Evolutionary conservation across 164 flowering plant species (phyloP).

Genomic region (Vitis cinerea): DNA sequence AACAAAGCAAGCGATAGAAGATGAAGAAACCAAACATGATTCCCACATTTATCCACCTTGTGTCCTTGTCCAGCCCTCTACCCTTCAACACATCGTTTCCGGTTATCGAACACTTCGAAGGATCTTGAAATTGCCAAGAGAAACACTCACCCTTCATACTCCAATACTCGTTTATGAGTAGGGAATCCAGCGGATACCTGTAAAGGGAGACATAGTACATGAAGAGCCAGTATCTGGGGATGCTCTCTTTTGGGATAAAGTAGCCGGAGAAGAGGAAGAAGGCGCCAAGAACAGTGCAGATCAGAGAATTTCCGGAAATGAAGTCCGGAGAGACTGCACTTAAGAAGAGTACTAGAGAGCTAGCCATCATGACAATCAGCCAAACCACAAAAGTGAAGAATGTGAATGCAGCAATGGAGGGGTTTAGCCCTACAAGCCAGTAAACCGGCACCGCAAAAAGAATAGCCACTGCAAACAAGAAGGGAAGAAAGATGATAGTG

Average conservation of each 20-base stretch:
- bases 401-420: constrained; percentile 60
- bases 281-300: constrained; percentile 79
- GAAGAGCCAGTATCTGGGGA: constrained; percentile 89
- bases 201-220: constrained; percentile 90
- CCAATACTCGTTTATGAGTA: constrained; percentile 83
- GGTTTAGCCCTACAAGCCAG: constrained; percentile 90
- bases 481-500: constrained; percentile 79
- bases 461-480: constrained; percentile 65
- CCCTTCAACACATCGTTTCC: constrained; percentile 67
- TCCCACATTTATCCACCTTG: constrained; percentile 82
- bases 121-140: constrained; percentile 28
- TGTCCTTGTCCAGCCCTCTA: constrained; percentile 72
- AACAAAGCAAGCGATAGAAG: constrained; percentile 78
- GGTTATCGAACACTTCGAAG: constrained; percentile 46
- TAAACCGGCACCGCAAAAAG: constrained; percentile 76
- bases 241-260: constrained; percentile 85
- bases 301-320: constrained; percentile 85
- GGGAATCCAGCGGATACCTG: constrained; percentile 77
- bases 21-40: constrained; percentile 86
- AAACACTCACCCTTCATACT: constrained; percentile 58
- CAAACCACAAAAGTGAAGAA: constrained; percentile 77
- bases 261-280: constrained; percentile 97
- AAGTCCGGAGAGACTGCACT: constrained; percentile 86
- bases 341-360: constrained; percentile 82
- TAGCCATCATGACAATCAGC: constrained; percentile 86